Evolutionary conservation across 2,329 filamentous ascomycete species (phyloP).

Genomic region (Exophiala xenobiotica): DNA sequence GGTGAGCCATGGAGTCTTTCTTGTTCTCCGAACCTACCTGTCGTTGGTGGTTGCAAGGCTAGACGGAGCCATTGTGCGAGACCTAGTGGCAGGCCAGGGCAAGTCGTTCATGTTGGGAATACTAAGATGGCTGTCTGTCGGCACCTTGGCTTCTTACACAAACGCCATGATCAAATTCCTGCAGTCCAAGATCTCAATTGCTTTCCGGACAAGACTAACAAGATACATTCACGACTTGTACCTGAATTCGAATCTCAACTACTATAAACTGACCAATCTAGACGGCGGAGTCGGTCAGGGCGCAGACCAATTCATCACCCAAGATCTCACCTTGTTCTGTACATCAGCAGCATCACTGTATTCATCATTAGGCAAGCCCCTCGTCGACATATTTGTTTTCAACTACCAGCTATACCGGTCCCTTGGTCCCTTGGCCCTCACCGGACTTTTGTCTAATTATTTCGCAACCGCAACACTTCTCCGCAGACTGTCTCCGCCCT

Average conservation of each 20-base stretch:
- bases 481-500: constrained; percentile 84
- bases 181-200: constrained; percentile 96
- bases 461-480: constrained; percentile 90
- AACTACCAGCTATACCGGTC: constrained; percentile 96
- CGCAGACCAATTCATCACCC: constrained; percentile 95
- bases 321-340: constrained; percentile 94
- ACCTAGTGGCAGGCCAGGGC: constrained; percentile 92
- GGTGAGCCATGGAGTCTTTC: constrained; percentile 81
- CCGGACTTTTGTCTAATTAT: constrained; percentile 86
- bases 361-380: constrained; percentile 93
- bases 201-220: constrained; percentile 91
- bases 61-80: constrained; percentile 93
- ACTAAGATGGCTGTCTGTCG: constrained; percentile 91
- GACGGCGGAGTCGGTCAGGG: constrained; percentile 90
- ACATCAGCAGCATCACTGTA: constrained; percentile 88
- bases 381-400: constrained; percentile 96
- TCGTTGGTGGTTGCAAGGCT: constrained; percentile 89
- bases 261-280: constrained; percentile 90
- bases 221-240: constrained; percentile 97
- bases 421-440: constrained; percentile 81
- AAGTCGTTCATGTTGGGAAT: constrained; percentile 85
- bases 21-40: constrained; percentile 89
- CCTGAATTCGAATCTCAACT: constrained; percentile 89
- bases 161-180: constrained; percentile 99
- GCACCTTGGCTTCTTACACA: constrained; percentile 90